Evolutionary conservation across 345 rosid species (phyloP).

Genomic region (Salix suchowensis): DNA sequence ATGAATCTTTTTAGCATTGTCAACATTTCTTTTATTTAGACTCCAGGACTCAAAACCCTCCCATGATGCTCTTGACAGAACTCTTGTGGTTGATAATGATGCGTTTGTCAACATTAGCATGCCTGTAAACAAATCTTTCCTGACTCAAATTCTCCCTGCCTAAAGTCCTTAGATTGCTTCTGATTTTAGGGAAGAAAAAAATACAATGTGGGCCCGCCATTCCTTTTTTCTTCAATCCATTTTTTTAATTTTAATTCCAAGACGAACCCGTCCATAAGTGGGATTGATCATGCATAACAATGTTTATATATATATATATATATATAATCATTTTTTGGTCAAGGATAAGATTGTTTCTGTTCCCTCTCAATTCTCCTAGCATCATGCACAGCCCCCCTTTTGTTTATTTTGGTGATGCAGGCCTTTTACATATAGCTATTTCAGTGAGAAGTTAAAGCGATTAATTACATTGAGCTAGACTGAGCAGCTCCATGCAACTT

Average conservation of each 20-base stretch:
- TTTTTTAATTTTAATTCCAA: not conserved
- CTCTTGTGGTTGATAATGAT: not conserved
- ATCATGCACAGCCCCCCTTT: no score
- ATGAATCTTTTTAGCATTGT: not conserved
- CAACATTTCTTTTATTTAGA: not conserved
- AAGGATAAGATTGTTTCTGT: not conserved
- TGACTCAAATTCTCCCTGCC: not conserved
- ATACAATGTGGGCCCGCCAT: not conserved
- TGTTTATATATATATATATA: no score
- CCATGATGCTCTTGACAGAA: conserved; percentile 2
- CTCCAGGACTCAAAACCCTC: not conserved
- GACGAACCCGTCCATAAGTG: not conserved
- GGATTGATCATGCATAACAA: not conserved
- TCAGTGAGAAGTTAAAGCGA: not conserved
- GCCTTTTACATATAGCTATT: no score
- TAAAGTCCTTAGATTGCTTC: not conserved
- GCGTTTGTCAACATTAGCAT: not conserved
- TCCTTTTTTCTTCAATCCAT: not conserved
- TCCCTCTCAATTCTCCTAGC: not conserved
- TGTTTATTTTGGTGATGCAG: no score
- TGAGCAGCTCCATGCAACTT: not conserved
- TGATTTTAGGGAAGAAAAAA: not conserved
- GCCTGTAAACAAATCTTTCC: not conserved
- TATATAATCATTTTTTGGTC: no score
- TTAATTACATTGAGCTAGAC: not conserved